phyloP scores from a whole-genome alignment of 139 green algal species.

The Chlamydomonas schloesseri region DNA sequence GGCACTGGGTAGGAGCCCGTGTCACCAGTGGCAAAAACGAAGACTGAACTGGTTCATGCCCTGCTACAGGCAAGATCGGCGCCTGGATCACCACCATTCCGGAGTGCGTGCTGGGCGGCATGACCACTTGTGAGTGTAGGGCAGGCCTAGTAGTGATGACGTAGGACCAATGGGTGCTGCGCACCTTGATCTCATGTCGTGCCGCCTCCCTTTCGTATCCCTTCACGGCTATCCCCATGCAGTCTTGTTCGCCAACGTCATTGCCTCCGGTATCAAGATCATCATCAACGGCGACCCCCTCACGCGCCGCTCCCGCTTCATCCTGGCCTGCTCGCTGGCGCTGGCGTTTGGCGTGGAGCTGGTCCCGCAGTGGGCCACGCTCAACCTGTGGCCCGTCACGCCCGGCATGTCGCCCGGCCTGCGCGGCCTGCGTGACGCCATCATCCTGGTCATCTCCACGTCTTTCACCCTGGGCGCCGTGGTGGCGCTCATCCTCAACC shows the following conservation, averaged over 20 bases:
- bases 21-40: too few species aligned
- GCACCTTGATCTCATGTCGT: too few species aligned
- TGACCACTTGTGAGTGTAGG: constrained; percentile 59
- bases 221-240: too few species aligned
- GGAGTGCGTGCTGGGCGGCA: constrained; percentile 82
- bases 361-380: constrained; percentile 54
- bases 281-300: constrained; percentile 55
- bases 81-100: constrained; percentile 86
- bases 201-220: too few species aligned
- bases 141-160: too few species aligned
- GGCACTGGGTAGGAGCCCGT: too few species aligned
- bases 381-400: constrained; percentile 61
- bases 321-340: constrained; percentile 62
- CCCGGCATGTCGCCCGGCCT: neutral
- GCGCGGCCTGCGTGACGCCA: constrained; percentile 43
- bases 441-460: constrained; percentile 45
- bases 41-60: too few species aligned
- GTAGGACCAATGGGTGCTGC: too few species aligned
- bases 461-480: constrained; percentile 53
- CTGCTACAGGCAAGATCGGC: constrained; percentile 59
- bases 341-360: constrained; percentile 68
- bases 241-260: constrained; percentile 39
- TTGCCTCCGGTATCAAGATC: constrained; percentile 74
- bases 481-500: constrained; percentile 49
- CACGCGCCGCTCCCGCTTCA: constrained; percentile 72